A percentile compares a stretch with the other conserved stretches of the same genome.
Evolutionary conservation across 2,329 filamentous ascomycete genomes (phyloP).

Genomic region (Botryotinia narcissicola): DNA sequence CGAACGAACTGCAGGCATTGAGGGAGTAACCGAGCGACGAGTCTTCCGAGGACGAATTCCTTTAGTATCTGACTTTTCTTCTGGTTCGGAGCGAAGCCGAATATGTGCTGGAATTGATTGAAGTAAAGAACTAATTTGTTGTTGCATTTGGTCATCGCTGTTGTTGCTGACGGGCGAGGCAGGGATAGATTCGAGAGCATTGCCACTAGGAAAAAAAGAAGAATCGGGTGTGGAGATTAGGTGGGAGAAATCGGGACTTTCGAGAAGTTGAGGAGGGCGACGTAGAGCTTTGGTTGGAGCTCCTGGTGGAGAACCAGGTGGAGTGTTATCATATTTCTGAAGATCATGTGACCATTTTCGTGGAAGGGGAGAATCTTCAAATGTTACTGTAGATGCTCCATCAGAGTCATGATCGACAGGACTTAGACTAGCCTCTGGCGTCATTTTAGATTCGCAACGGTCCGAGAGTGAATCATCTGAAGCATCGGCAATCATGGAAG

Average conservation of each 20-base stretch:
- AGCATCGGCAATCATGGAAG: slow-evolving; percentile 13
- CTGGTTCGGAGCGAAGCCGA: slow-evolving; percentile 60
- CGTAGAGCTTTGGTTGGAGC: slow-evolving; percentile 18
- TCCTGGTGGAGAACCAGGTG: slow-evolving; percentile 30
- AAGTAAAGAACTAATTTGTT: slow-evolving; percentile 77
- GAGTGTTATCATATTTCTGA: slow-evolving; percentile 29
- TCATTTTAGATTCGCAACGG: slow-evolving; percentile 15
- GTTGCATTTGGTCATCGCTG: slow-evolving; percentile 66
- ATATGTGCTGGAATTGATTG: slow-evolving; percentile 77
- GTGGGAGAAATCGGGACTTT: slow-evolving; percentile 26
- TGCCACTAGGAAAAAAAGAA: slow-evolving; percentile 31
- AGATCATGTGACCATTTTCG: slow-evolving; percentile 25
- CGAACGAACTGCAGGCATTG: slow-evolving; percentile 26
- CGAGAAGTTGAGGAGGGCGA: slow-evolving; percentile 25
- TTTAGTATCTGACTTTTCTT: slow-evolving; percentile 34
- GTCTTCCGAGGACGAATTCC: slow-evolving; percentile 37
- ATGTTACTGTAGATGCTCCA: slow-evolving; percentile 8
- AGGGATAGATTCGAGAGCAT: slow-evolving; percentile 27
- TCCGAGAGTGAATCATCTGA: slow-evolving; percentile 30
- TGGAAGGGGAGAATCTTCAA: slow-evolving; percentile 31
- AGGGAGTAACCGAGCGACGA: slow-evolving; percentile 38
- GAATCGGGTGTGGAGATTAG: slow-evolving; percentile 27
- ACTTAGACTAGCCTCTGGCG: slow-evolving; percentile 20
- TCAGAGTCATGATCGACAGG: slow-evolving; percentile 23
- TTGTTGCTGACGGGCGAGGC: slow-evolving; percentile 31